A percentile compares a stretch with the other conserved stretches of the same genome.
Conservation (phyloP, 148 eudicot species). For the Rhododendron mucronatum region DNA sequence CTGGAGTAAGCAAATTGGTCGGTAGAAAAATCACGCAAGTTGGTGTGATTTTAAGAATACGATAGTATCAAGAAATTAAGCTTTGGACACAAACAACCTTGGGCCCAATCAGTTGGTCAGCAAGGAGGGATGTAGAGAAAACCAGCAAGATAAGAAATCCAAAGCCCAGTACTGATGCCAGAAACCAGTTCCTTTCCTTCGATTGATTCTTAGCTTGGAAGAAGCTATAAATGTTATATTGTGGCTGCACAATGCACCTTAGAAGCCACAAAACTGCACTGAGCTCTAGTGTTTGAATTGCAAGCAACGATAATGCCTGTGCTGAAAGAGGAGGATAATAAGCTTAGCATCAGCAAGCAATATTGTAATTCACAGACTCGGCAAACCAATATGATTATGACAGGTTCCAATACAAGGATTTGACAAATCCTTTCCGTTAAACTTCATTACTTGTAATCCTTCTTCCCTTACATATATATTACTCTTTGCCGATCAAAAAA, state of each 20-base stretch:
- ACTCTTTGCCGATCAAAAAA: background rate
- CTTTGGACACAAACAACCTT: slow-evolving; percentile 37
- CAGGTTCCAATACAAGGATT: background rate
- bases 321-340: slow-evolving; percentile 7
- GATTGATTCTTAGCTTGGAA: slow-evolving; percentile 33
- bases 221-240: slow-evolving; percentile 31
- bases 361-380: background rate
- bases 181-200: slow-evolving; percentile 57
- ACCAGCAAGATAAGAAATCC: slow-evolving; percentile 46
- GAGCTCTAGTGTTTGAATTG: slow-evolving; percentile 59
- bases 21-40: background rate
- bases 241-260: slow-evolving; percentile 43
- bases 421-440: background rate
- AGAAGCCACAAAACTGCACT: slow-evolving; percentile 45
- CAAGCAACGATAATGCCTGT: slow-evolving; percentile 60
- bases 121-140: slow-evolving; percentile 49
- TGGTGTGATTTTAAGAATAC: background rate
- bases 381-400: background rate
- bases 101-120: slow-evolving; percentile 46
- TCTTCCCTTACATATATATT: too few relatives aligned
- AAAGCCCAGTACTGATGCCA: slow-evolving; percentile 60
- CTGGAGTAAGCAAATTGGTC: background rate
- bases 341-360: slow-evolving; percentile 13
- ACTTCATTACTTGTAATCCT: background rate
- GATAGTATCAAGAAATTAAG: background rate